Conservation (phyloP, 179 eudicot genomes). For the Corrigiola litoralis region DNA sequence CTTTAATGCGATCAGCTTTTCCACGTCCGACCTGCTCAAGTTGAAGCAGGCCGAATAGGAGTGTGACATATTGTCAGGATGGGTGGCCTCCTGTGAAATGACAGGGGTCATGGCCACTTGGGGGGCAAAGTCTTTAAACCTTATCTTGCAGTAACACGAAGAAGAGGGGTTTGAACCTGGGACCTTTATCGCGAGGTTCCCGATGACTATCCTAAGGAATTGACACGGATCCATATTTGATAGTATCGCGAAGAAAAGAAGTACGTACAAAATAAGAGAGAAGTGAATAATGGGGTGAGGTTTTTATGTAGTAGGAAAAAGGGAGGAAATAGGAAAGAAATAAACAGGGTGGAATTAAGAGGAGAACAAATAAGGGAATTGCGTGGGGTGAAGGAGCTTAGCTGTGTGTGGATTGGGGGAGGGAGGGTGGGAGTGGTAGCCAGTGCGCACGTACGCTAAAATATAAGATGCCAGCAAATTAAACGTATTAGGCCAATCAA, state of each 20-base stretch:
- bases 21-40: slow-evolving; percentile 38
- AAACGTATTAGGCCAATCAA: slow-evolving; percentile 21
- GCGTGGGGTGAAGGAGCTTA: slow-evolving; percentile 13
- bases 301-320: not conserved
- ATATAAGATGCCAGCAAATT: slow-evolving; percentile 34
- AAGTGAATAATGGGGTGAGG: not conserved
- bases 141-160: slow-evolving; percentile 48
- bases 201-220: slow-evolving; percentile 53
- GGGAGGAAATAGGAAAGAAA: slow-evolving; percentile 24
- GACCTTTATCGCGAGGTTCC: slow-evolving; percentile 44
- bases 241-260: not conserved
- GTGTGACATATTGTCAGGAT: slow-evolving; percentile 20
- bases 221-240: slow-evolving; percentile 78
- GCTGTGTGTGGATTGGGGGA: slow-evolving; percentile 17
- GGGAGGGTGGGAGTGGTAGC: slow-evolving; percentile 33
- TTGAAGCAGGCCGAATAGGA: slow-evolving; percentile 41
- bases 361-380: not conserved
- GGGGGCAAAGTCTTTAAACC: slow-evolving; percentile 32
- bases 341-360: not conserved
- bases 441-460: slow-evolving; percentile 51
- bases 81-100: slow-evolving; percentile 8
- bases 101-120: slow-evolving; percentile 34
- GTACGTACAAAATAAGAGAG: not conserved
- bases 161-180: not conserved
- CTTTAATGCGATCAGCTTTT: slow-evolving; percentile 17